Evolutionary conservation across 2,329 filamentous ascomycete species (phyloP).

Genomic region (Emergomyces africanus): DNA sequence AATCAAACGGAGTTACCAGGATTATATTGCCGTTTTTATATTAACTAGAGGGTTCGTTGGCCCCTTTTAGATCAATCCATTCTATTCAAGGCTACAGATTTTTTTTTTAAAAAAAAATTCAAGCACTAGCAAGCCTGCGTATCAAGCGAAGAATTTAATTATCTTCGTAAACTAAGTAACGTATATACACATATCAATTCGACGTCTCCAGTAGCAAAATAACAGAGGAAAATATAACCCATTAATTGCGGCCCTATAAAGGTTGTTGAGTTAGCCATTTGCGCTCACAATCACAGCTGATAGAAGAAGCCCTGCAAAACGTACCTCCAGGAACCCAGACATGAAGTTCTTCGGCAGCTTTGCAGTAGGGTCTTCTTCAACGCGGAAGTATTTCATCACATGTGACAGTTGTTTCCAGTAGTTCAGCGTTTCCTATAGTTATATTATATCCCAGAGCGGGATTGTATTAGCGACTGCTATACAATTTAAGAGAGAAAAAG

Average conservation of each 20-base stretch:
- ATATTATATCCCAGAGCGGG: background rate
- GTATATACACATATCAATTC: conserved; percentile 3
- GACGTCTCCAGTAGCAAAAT: conserved; percentile 3
- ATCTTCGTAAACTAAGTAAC: background rate
- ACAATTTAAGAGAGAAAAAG: background rate
- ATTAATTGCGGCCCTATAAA: conserved; percentile 15
- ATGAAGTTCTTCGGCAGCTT: conserved; percentile 84
- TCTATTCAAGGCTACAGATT: background rate
- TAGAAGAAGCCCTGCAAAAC: conserved; percentile 14
- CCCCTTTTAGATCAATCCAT: background rate
- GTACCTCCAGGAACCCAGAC: conserved; percentile 84
- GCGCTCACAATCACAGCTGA: background rate
- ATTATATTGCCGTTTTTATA: background rate
- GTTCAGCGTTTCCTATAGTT: conserved; percentile 80
- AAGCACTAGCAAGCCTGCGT: background rate
- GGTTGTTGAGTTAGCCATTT: background rate
- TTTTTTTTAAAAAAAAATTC: background rate
- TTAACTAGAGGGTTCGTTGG: background rate
- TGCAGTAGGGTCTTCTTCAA: conserved; percentile 64
- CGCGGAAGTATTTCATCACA: conserved; percentile 92
- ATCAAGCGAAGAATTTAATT: background rate
- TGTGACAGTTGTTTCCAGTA: conserved; percentile 98
- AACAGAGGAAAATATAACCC: background rate
- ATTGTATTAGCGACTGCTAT: background rate
- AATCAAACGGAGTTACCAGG: background rate